These are phyloP conservation scores for Citrullus amarus DNA, from an alignment of 306 rosid genomes.

Conservation along the genomic window DNA sequence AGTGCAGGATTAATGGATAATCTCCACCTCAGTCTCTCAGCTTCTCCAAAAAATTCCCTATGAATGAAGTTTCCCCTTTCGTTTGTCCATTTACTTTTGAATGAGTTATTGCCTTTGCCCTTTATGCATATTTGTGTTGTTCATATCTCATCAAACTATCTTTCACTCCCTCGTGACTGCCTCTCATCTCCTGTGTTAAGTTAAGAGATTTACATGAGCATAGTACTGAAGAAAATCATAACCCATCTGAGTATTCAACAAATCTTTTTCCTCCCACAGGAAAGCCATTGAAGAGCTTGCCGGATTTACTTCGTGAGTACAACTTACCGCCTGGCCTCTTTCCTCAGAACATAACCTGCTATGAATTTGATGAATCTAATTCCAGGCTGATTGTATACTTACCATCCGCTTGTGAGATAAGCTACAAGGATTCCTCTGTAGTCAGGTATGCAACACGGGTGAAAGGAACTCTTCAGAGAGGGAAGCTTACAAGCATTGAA, in stretches of 20 bases:
- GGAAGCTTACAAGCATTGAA: slow-evolving; percentile 67
- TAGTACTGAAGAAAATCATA: background rate
- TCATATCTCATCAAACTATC: background rate
- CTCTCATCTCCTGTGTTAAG: background rate
- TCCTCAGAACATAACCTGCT: slow-evolving; percentile 69
- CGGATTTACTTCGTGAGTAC: slow-evolving; percentile 86
- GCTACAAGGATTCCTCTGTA: slow-evolving; percentile 82
- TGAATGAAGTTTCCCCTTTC: background rate
- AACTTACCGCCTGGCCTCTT: slow-evolving; percentile 80
- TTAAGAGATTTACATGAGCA: background rate
- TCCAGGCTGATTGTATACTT: slow-evolving; percentile 69
- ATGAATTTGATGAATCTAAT: slow-evolving; percentile 67
- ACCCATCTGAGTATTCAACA: background rate
- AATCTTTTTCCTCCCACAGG: slow-evolving; percentile 30
- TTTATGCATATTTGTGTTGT: background rate
- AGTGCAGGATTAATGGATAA: background rate
- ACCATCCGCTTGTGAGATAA: slow-evolving; percentile 73
- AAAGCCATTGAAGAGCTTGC: slow-evolving; percentile 57
- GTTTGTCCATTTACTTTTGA: background rate
- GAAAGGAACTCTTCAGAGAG: slow-evolving; percentile 63
- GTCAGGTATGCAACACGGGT: slow-evolving; percentile 62
- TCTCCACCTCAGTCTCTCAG: background rate
- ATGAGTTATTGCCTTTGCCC: background rate
- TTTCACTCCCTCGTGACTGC: background rate
- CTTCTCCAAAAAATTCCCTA: background rate